Percentiles rank a stretch among this genome's conserved stretches.
Conservation (phyloP, 176 grass and related monocot genomes). For the Triticum dicoccoides region DNA sequence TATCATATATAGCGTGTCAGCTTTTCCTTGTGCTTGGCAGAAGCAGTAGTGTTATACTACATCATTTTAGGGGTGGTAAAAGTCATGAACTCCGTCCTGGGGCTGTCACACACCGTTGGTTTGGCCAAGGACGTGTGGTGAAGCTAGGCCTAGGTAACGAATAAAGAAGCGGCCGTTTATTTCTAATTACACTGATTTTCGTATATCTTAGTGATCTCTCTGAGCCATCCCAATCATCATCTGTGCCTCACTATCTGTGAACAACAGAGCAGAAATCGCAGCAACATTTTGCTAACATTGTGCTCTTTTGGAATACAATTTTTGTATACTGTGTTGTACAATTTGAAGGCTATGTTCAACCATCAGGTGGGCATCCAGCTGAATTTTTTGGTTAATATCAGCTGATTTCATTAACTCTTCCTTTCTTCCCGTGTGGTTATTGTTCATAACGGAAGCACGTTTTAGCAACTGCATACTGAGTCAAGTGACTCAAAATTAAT, state of each 20-base stretch:
- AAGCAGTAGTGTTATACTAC: constrained; percentile 1
- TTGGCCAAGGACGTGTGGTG: not conserved
- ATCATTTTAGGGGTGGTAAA: constrained; percentile 3
- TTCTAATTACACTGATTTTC: not conserved
- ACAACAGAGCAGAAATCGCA: not conserved
- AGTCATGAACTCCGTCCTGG: not conserved
- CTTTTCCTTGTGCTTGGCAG: constrained; percentile 3
- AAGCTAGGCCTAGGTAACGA: not conserved
- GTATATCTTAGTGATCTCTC: not conserved
- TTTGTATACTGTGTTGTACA: too few relatives aligned
- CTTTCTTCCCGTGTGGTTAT: too few relatives aligned
- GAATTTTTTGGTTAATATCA: too few relatives aligned
- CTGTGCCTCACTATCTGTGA: not conserved
- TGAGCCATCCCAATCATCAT: not conserved
- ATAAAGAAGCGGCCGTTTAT: not conserved
- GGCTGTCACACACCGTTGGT: too few relatives aligned
- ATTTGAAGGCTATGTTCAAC: too few relatives aligned
- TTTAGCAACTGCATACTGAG: too few relatives aligned
- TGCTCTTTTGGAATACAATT: not conserved
- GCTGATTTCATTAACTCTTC: too few relatives aligned
- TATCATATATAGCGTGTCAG: constrained; percentile 30
- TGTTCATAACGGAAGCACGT: too few relatives aligned
- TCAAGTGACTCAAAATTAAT: too few relatives aligned
- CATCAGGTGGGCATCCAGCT: too few relatives aligned
- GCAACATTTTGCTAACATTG: not conserved